These are phyloP conservation scores for Xylaria sp. DNA, from an alignment of 2,329 filamentous ascomycete genomes.

Conservation along the genomic window DNA sequence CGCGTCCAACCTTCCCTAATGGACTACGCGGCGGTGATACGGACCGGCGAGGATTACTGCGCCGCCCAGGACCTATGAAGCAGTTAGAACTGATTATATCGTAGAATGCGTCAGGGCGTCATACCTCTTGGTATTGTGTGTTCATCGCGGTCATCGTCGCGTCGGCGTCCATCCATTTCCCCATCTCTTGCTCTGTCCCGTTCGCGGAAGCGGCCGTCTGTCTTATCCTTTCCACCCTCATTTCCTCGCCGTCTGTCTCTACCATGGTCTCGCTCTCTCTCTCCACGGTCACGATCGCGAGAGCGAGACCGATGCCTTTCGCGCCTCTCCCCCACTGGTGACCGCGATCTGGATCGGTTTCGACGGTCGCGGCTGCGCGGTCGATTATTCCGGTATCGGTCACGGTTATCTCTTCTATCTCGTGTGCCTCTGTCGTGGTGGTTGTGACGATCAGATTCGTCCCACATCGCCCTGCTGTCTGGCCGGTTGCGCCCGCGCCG, in stretches of 20 bases:
- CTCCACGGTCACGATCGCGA: slow-evolving; percentile 51
- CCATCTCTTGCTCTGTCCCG: slow-evolving; percentile 27
- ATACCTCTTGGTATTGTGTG: slow-evolving; percentile 40
- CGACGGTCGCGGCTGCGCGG: slow-evolving; percentile 49
- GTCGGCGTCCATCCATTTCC: slow-evolving; percentile 36
- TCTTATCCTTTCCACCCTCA: slow-evolving; percentile 28
- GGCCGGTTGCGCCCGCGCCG: slow-evolving; percentile 55
- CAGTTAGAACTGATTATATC: slow-evolving; percentile 26
- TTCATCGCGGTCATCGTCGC: slow-evolving; percentile 42
- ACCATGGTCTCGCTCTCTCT: slow-evolving; percentile 55
- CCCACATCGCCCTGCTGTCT: slow-evolving; percentile 73
- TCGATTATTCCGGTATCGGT: slow-evolving; percentile 49
- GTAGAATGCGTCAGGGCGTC: not conserved
- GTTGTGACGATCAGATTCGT: slow-evolving; percentile 60
- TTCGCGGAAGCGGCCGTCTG: slow-evolving; percentile 36
- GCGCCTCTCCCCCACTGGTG: slow-evolving; percentile 51
- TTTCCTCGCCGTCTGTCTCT: slow-evolving; percentile 46
- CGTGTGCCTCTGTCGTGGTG: slow-evolving; percentile 41
- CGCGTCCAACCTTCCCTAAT: slow-evolving; percentile 36
- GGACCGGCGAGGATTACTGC: slow-evolving; percentile 42
- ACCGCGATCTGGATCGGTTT: slow-evolving; percentile 37
- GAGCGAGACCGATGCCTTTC: slow-evolving; percentile 51
- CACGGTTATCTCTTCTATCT: slow-evolving; percentile 47
- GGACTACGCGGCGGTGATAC: slow-evolving; percentile 41
- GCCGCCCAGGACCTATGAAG: slow-evolving; percentile 37